Conservation (phyloP, 306 rosid species). For the Trifolium fragiferum region DNA sequence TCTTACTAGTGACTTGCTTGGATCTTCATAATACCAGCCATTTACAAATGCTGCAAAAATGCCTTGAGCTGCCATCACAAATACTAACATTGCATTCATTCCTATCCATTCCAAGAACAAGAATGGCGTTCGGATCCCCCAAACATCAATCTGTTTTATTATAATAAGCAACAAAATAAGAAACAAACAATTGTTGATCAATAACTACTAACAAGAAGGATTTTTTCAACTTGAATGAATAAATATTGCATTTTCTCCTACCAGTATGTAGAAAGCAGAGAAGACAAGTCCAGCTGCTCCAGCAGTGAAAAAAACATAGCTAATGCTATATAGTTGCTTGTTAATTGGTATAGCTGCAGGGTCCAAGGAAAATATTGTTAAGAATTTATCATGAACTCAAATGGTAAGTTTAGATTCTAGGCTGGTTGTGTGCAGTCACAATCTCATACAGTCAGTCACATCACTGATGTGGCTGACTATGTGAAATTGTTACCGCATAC, state of each 20-base stretch:
- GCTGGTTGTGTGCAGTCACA: not conserved
- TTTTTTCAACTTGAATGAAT: not conserved
- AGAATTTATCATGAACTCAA: not conserved
- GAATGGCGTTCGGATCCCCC: constrained; percentile 76
- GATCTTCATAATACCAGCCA: constrained; percentile 75
- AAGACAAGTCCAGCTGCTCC: constrained; percentile 85
- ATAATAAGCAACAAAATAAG: not conserved
- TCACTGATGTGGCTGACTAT: not conserved
- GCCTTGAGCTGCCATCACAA: constrained; percentile 86
- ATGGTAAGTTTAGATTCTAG: not conserved
- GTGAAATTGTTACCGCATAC: not conserved
- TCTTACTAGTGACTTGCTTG: constrained; percentile 62
- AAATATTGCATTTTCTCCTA: constrained; percentile 26
- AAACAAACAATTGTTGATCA: not conserved
- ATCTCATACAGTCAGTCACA: not conserved
- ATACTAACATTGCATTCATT: constrained; percentile 93
- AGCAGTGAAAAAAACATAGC: constrained; percentile 91
- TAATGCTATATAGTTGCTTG: constrained; percentile 87
- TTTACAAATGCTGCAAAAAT: constrained; percentile 89
- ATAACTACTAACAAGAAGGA: not conserved
- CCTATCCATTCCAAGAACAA: constrained; percentile 92
- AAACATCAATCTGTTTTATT: constrained; percentile 71
- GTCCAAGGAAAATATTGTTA: not conserved
- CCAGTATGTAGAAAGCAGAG: constrained; percentile 79
- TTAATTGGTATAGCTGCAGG: constrained; percentile 82